phyloP scores from a whole-genome alignment of 2,329 filamentous ascomycete species.

The Sclerotinia sclerotiorum region DNA sequence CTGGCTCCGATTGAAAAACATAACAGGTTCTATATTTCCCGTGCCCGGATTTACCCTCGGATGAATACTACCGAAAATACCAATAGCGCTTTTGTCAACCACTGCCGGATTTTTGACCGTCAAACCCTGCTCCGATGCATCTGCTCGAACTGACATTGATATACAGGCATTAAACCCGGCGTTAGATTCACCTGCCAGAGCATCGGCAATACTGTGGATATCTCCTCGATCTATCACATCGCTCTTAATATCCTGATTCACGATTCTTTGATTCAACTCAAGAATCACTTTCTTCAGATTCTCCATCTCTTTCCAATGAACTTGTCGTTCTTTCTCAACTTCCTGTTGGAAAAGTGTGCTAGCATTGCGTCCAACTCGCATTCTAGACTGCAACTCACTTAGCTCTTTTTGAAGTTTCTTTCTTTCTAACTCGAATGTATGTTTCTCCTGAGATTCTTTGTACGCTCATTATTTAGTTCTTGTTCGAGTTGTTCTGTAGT shows the following conservation, averaged over 20 bases:
- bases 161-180: too few species aligned
- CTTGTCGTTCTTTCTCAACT: background rate
- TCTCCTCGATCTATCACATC: too few species aligned
- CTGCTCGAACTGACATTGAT: too few species aligned
- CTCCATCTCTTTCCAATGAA: background rate
- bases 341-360: background rate
- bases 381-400: background rate
- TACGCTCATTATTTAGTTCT: background rate
- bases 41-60: background rate
- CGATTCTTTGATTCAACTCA: background rate
- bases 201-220: background rate
- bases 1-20: background rate
- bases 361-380: background rate
- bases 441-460: background rate
- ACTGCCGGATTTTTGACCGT: background rate
- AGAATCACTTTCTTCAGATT: background rate
- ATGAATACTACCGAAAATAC: accelerated
- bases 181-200: background rate
- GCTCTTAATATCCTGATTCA: background rate
- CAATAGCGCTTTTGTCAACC: background rate
- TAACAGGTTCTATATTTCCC: accelerated
- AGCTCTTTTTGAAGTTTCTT: background rate
- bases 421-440: background rate
- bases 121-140: background rate
- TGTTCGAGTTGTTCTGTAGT: background rate